phyloP scores from a whole-genome alignment of 2,329 filamentous ascomycete species.

The Epichloe coenophiala region DNA sequence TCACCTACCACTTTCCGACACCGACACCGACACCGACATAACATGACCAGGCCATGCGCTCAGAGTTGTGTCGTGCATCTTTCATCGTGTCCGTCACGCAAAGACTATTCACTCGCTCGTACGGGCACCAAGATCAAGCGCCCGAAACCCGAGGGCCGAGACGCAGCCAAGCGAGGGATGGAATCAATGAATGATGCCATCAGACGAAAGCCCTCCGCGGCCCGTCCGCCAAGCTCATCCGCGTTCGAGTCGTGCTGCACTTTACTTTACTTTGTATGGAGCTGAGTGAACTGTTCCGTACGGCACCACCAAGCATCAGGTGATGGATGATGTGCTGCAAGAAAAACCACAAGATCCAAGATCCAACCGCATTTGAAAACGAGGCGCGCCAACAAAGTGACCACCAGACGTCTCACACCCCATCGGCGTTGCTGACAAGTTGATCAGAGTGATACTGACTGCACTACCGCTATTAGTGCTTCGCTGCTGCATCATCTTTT shows the following conservation, averaged over 20 bases:
- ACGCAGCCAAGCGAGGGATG: neutral
- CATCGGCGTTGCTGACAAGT: neutral
- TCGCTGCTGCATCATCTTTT: too few species aligned
- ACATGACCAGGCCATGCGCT: too few species aligned
- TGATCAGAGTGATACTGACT: too few species aligned
- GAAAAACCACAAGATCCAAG: neutral
- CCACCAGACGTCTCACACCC: neutral
- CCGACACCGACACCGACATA: too few species aligned
- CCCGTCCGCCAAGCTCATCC: neutral
- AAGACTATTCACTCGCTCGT: too few species aligned
- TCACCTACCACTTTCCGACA: too few species aligned
- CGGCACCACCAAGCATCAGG: too few species aligned
- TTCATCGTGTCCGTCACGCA: too few species aligned
- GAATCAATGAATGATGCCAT: neutral
- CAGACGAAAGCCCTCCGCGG: neutral
- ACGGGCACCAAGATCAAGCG: neutral
- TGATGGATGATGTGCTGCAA: neutral
- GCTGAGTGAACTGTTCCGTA: too few species aligned
- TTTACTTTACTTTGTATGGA: neutral
- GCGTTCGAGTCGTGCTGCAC: neutral
- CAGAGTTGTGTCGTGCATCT: too few species aligned
- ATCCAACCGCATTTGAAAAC: neutral
- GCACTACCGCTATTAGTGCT: too few species aligned
- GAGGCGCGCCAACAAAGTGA: neutral
- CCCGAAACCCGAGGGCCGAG: neutral